Conservation (phyloP, 805 yeast species). For the Danielia reshetovae region DNA sequence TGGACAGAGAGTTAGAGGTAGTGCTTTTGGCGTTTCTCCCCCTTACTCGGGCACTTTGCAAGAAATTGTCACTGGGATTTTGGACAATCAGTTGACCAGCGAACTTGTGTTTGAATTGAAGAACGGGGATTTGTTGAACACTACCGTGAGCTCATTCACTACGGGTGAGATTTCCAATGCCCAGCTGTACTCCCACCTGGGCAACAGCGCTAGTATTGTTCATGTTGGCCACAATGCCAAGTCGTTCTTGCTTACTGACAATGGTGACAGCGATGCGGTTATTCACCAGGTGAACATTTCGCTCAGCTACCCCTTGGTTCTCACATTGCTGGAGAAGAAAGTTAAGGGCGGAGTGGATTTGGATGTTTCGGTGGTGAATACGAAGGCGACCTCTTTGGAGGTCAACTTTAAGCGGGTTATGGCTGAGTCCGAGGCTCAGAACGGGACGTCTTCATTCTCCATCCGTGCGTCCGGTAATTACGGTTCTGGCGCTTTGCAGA, state of each 20-base stretch:
- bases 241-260: constrained; percentile 19
- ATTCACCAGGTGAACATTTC: constrained; percentile 16
- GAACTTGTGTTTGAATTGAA: constrained; percentile 32
- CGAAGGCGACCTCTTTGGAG: constrained; percentile 11
- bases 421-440: constrained; percentile 29
- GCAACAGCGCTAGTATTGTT: constrained; percentile 34
- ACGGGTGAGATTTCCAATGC: constrained; percentile 33
- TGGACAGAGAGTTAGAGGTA: constrained; percentile 20
- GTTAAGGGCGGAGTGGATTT: constrained; percentile 21
- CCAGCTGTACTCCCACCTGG: constrained; percentile 35
- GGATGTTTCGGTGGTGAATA: constrained; percentile 24
- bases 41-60: constrained; percentile 33
- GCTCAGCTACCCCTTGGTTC: constrained; percentile 27
- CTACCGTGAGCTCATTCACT: constrained; percentile 25
- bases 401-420: constrained; percentile 19
- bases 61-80: constrained; percentile 38
- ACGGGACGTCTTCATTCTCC: constrained; percentile 43
- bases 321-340: constrained; percentile 12
- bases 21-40: constrained; percentile 30
- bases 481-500: constrained; percentile 41
- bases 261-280: constrained; percentile 17
- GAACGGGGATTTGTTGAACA: constrained; percentile 33
- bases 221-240: constrained; percentile 19
- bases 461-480: constrained; percentile 43
- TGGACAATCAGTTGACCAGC: constrained; percentile 30